Percentiles rank a stretch among this genome's conserved stretches.
These are phyloP conservation scores for Sorghum bicolor DNA, from an alignment of 176 grass and related monocot species.

Conservation along the genomic window Sorghum_bicolor_NCBIv3 NC_012871.2:68487501-68488000, in stretches of 20 bases:
- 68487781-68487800: background rate
- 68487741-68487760: slow-evolving; percentile 95
- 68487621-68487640: slow-evolving; percentile 52
- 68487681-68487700: slow-evolving; percentile 99
- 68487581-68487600: background rate
- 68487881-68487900: slow-evolving; percentile 71
- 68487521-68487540: background rate
- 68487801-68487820: background rate
- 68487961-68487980: background rate
- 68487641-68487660: slow-evolving; percentile 63
- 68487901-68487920: slow-evolving; percentile 62
- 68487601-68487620: slow-evolving; percentile 54
- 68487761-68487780: background rate
- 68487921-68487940: slow-evolving; percentile 96
- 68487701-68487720: slow-evolving; percentile 99
- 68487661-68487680: slow-evolving; percentile 79
- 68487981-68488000: background rate
- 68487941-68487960: slow-evolving; percentile 72
- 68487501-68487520: slow-evolving; percentile 35
- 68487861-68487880: slow-evolving; percentile 98
- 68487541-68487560: background rate
- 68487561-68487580: background rate
- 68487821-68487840: slow-evolving; percentile 89
- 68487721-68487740: slow-evolving; percentile 97
- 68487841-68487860: slow-evolving; percentile 62